Evolutionary conservation across 495 filamentous ascomycete genomes (phyloP), one percentile per base, ranked within the genome.

Genomic region (Pyronema domesticum): DNA sequence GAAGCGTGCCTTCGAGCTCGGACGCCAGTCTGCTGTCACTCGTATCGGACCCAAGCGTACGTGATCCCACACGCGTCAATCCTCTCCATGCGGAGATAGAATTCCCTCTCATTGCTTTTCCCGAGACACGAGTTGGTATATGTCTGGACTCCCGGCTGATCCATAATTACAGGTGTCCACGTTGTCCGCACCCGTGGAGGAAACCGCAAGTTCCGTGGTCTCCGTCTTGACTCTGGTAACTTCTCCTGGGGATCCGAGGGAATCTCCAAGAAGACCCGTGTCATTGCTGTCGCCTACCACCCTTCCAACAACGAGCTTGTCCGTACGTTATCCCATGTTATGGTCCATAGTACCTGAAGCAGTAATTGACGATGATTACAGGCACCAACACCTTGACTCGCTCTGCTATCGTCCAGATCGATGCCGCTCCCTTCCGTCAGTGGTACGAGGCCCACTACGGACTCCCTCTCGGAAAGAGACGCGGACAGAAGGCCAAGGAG

Each of bases 401-500:
- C 76, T 85, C 88, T 63, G 89, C 91, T 73, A 85, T 98, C 64
- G 87, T 98, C 70, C 93, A 96, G 77, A 76, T 98, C 74, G 91
- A 98, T 73, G 93, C 93, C 59, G 86, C 89, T 50, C 91, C 91
- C 60, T 98, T 98, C 85, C 77, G 91, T 69, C 93, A 96, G 77
- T 98, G 91, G 91, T 98, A 94, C 72, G 91, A 98, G 80, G 86
- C 91, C 57, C 93, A 98, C 82, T 98, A 98, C 76, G 91, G 91
- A 67, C 77, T 83, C 71, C 61, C 74, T 60, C 71, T 98, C 55
- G 91, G 91, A 65, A 82, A 91, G 64, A 80, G 85, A 70, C 84
- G 89, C 74, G 89, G 95, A 77, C 74, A 80, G 68, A 86, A 87
- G 76, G 71, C 75, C 58, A 68, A 70, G 62, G 70, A 71, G 59